Conservation (phyloP, 2,329 filamentous ascomycete species). For the Trichoderma oligosporum region DNA sequence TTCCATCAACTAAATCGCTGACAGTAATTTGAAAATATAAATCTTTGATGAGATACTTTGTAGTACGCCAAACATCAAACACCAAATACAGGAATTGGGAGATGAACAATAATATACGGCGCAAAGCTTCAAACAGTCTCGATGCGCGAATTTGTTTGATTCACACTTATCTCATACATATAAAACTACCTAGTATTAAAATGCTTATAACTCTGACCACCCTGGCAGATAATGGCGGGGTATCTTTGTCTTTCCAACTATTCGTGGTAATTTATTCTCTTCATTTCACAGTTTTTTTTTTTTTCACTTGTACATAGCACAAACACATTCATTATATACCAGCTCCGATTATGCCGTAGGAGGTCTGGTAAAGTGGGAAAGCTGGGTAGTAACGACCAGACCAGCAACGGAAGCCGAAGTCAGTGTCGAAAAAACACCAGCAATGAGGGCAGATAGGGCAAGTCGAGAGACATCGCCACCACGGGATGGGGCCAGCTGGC, state of each 20-base stretch:
- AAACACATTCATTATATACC: background rate
- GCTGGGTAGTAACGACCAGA: constrained; percentile 60
- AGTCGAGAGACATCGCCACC: constrained; percentile 71
- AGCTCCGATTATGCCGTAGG: background rate
- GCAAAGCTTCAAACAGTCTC: no score
- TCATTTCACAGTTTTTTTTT: no score
- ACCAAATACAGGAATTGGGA: no score
- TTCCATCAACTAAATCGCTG: no score
- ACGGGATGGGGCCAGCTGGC: constrained; percentile 72
- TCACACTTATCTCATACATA: constrained; percentile 4
- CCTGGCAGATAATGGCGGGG: constrained; percentile 8
- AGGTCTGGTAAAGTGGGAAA: constrained; percentile 21
- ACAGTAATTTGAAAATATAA: no score
- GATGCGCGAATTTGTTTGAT: constrained; percentile 2
- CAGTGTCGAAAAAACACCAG: constrained; percentile 74
- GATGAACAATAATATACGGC: no score
- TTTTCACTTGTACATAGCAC: background rate
- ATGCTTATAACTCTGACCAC: constrained; percentile 6
- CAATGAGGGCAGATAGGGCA: constrained; percentile 71
- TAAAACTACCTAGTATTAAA: no score
- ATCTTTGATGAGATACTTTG: no score
- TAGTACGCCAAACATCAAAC: no score
- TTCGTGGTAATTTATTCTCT: background rate
- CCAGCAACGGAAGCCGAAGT: constrained; percentile 76
- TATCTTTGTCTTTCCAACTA: constrained; percentile 6